phyloP scores from a whole-genome alignment of 768 basidiomycete genomes.

The Polyporus arcularius region DNA sequence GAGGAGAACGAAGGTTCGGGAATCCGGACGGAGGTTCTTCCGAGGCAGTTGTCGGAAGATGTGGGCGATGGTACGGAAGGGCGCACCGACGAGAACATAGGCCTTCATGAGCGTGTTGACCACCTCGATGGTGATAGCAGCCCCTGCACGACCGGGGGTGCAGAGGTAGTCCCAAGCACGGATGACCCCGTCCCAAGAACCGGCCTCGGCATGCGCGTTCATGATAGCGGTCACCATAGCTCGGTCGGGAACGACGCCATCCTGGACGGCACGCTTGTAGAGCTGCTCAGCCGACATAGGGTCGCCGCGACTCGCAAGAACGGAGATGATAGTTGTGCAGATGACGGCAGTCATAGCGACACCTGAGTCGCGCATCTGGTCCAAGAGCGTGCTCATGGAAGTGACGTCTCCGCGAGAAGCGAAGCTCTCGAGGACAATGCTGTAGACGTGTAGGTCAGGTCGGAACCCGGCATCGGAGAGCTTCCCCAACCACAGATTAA shows the following conservation, averaged over 20 bases:
- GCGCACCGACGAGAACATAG: conserved; percentile 78
- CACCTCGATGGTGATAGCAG: conserved; percentile 55
- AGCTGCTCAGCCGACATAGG: conserved; percentile 63
- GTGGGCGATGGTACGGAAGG: conserved; percentile 61
- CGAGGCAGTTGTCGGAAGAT: conserved; percentile 60
- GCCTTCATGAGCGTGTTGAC: conserved; percentile 85
- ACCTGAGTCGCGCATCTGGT: conserved; percentile 59
- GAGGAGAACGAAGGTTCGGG: conserved; percentile 67
- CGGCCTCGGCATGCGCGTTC: conserved; percentile 81
- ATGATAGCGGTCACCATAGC: conserved; percentile 71
- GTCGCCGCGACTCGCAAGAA: conserved; percentile 65
- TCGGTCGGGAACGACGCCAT: conserved; percentile 63
- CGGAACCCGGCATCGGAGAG: conserved; percentile 49
- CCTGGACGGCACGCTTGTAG: conserved; percentile 61
- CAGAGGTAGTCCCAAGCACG: conserved; percentile 65
- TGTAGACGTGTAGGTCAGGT: conserved; percentile 61
- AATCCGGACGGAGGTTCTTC: conserved; percentile 56
- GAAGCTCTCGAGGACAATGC: conserved; percentile 60
- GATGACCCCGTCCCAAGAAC: conserved; percentile 77
- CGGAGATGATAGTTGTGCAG: conserved; percentile 69
- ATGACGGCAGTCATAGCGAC: conserved; percentile 49
- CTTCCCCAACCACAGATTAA: conserved; percentile 55
- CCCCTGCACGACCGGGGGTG: conserved; percentile 34
- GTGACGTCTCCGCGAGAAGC: conserved; percentile 55
- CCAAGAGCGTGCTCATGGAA: conserved; percentile 49